phyloP scores from a whole-genome alignment of 352 stramenopile species.

The Plasmopara halstedii region DNA sequence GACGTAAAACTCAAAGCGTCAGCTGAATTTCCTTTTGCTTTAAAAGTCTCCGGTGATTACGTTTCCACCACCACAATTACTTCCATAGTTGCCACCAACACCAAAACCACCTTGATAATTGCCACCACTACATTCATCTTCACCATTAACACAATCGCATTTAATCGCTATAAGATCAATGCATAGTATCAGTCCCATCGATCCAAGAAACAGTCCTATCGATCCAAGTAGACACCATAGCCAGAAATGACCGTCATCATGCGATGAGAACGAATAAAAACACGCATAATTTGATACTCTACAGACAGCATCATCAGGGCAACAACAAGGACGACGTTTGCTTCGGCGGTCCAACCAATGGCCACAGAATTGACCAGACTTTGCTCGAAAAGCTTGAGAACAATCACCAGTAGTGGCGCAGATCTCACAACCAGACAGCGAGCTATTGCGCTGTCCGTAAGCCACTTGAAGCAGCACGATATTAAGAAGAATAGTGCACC shows the following conservation, averaged over 20 bases:
- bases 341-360: constrained; percentile 44
- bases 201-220: constrained; percentile 12
- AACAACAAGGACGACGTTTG: constrained; percentile 40
- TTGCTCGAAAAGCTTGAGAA: constrained; percentile 24
- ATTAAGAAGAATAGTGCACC: background rate
- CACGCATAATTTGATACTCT: constrained; percentile 45
- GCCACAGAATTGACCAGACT: constrained; percentile 38
- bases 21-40: too few species aligned
- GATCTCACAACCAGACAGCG: constrained; percentile 38
- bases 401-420: constrained; percentile 40
- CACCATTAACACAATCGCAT: constrained; percentile 4
- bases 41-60: constrained; percentile 48
- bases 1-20: too few species aligned
- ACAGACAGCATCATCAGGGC: constrained; percentile 30
- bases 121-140: constrained; percentile 18
- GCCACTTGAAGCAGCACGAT: constrained; percentile 1
- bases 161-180: constrained; percentile 19
- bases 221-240: constrained; percentile 39
- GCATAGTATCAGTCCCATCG: constrained; percentile 30
- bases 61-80: constrained; percentile 10
- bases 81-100: constrained; percentile 12
- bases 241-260: constrained; percentile 15
- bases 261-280: constrained; percentile 23
- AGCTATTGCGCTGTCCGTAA: constrained; percentile 8
- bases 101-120: constrained; percentile 9